These are phyloP conservation scores for Diaporthe destruens DNA, from an alignment of 2,329 filamentous ascomycete genomes.

Conservation along the genomic window DNA sequence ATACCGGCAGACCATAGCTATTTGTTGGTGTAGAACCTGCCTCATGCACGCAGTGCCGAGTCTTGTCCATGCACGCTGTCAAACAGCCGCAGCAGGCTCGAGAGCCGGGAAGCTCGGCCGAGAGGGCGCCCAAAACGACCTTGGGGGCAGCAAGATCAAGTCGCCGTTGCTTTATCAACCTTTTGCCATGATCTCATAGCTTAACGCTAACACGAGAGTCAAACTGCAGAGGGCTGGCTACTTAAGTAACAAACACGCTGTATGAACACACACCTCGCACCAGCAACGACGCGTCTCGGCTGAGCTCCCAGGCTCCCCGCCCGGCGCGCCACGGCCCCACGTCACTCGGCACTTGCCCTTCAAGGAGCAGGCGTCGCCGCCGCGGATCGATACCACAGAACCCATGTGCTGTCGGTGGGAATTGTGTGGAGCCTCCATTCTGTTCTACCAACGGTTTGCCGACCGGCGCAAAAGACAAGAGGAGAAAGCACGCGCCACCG, in stretches of 20 bases:
- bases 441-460: slow-evolving; percentile 38
- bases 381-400: background rate
- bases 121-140: slow-evolving; percentile 4
- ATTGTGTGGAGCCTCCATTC: slow-evolving; percentile 40
- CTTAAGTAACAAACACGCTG: background rate
- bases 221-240: background rate
- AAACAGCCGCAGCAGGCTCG: slow-evolving; percentile 3
- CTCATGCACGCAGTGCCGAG: background rate
- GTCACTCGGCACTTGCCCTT: slow-evolving; percentile 16
- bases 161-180: background rate
- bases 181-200: background rate
- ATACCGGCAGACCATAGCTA: background rate
- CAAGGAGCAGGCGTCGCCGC: slow-evolving; percentile 18
- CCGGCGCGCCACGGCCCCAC: slow-evolving; percentile 30
- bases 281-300: slow-evolving; percentile 20
- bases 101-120: background rate
- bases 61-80: slow-evolving; percentile 2
- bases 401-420: slow-evolving; percentile 42
- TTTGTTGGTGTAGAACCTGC: background rate
- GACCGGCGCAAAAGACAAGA: slow-evolving; percentile 31
- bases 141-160: background rate
- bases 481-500: slow-evolving; percentile 24
- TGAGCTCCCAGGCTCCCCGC: slow-evolving; percentile 20
- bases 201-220: background rate
- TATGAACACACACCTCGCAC: background rate